Evolutionary conservation across 768 basidiomycete genomes (phyloP), one percentile per base, ranked within the genome.

Genomic region (Hygrophorus pudorinus): DNA sequence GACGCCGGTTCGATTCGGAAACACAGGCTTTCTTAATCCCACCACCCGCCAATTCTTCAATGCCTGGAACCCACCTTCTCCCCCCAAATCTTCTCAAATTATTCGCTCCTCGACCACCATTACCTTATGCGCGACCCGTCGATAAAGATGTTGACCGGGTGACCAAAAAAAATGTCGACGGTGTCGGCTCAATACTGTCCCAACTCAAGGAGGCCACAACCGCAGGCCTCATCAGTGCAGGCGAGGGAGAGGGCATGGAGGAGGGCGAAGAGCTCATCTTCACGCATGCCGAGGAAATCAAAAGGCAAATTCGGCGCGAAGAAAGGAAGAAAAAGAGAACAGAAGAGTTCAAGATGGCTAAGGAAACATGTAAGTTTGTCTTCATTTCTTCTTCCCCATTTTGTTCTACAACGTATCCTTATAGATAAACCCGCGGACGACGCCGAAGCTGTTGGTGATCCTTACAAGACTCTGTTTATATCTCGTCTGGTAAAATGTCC

Each of bases 401-500:
- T 6, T 10, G 1, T 34, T 10, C 39, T 41, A 47, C 24, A 12
- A 39, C 16, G 20, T n/a, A 13, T 50, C 24, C 55, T 17, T 38
- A 31, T 28, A 97, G 94, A 93, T 66, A 90, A 92, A 59, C 96
- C 96, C 7, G 73, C 84, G 14, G 93, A 94, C 43, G 93, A 99
- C 56, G 45, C 82, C 10, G 81, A 94, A 58, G 93, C 91, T 27
- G 72, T 84, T 33, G 96, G 96, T 2, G 96, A 99, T 58, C 96
- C 96, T 3, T 99, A 97, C 69, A 98, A 98, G 62, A 98, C 96
- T 0, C 71, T 99, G 17, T 99, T 99, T 63, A 91, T 98, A 50
- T 85, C 93, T 28, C 82, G 92, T 53, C 66, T 99, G 59, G 92
- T 93, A 57, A 24, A 24, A 24, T 24, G 68, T 61, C 4, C 10